Base-by-base conservation (phyloP, 2,329 filamentous ascomycete species). In the Fusarium subglutinans region DNA sequence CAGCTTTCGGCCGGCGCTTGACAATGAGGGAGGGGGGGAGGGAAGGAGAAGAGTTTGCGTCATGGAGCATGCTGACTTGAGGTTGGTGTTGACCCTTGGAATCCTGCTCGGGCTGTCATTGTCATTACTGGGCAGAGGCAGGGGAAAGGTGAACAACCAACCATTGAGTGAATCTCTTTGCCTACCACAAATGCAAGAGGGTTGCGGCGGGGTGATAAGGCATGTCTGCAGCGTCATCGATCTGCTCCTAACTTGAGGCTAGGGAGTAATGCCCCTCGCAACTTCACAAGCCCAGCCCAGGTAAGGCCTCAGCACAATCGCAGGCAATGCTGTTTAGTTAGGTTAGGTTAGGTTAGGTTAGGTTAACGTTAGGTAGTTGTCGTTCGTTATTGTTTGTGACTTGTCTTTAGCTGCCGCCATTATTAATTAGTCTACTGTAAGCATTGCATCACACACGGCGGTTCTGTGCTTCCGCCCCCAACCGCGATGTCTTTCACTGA, bases 211-310 rank as follows among this genome's bases (percentile, higher is more conserved):
- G 66, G 53, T 54, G 70, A 48, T 59, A 51, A 65, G 69, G 72
- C 53, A 75, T 75, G 72, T 28, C 56, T 63, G 37, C 62, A 67
- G 58, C 73, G 73, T 75, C 73, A 75, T 75, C 59, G 65, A 75
- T 70, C 57, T 55, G 43, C 55, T 65, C 12, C 60, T 47, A 37
- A 33, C 51, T 28, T 33, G 51, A 63, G 61, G 55, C 63, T 69
- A 69, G 53, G 60, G 30, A 59, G n/a, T 38, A 40, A 58, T 50
- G 45, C 44, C 45, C 30, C 47, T 55, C 41, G 53, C 26, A 47
- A 54, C 45, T 33, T 33, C 22, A 24, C 47, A 33, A 51, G 47
- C 28, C n/a, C 40, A 22, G 44, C 28, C 33, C 33, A 35, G 35
- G n/a, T 48, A 17, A n/a, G 18, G 33, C 41, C 55, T 58, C 55